Evolutionary conservation across 805 yeast species (phyloP), one percentile per base, ranked within the genome.

Genomic region (Metschnikowia continentalis): DNA sequence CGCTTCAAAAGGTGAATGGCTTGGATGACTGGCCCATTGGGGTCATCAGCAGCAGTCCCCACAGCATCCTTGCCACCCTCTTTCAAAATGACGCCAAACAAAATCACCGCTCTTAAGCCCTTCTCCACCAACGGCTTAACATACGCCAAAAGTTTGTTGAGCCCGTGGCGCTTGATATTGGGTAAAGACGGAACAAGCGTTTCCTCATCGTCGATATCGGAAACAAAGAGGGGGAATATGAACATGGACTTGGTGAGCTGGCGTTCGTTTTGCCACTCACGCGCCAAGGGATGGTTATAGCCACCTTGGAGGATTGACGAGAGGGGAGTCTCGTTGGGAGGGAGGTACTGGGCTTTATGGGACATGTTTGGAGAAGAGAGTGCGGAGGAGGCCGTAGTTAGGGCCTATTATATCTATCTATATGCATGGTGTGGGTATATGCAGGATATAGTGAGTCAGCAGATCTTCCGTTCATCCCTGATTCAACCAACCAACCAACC

Each of bases 1-100:
- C 68, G 55, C 53, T 78, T 78, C 49, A 94, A 76, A 1, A 80
- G 75, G 63, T 83, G 85, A 60, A 88, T 84, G 19, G 92, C 87
- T 54, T 68, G 77, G 57, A 94, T 91, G 2, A 94, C 98, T 1
- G 99, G 98, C 0, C 98, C 97, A 33, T 88, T 79, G 36, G 97
- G 96, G 67, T 90, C 96, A 67, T 94, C 98, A 1, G 99, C 99
- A 42, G 90, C 80, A 1, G 96, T 81, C 7, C 97, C 99, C 33
- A 74, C 75, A 6, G 79, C 75, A 67, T 94, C 99, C 62, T 94
- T 94, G 45, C 71, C 80, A 6, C 86, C 90, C 1, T 78, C 83
- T 50, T 81, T 81, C 59, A 88, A 66, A 15, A 96, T 92, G 6
- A 94, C 97, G 40, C 99, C 99, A 68, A 94, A 94, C 52, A 94